Evolutionary conservation across 768 basidiomycete genomes (phyloP).

Genomic region (Boletus huronensis): DNA sequence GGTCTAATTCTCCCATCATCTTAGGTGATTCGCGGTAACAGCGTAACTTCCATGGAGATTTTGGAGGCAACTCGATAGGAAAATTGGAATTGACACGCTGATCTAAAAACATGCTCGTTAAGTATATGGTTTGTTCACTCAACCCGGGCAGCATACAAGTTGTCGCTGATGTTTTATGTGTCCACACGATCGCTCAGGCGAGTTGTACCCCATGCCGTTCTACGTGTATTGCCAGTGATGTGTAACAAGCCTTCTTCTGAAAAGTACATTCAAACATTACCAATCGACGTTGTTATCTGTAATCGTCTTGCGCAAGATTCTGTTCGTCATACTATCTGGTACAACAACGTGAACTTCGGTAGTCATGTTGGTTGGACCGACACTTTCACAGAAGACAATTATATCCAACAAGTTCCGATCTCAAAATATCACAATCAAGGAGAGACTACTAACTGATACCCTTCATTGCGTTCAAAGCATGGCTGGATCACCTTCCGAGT

Average conservation of each 20-base stretch:
- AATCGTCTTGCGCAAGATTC: not conserved
- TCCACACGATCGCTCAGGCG: constrained; percentile 8
- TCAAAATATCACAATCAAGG: not conserved
- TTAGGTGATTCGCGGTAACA: constrained; percentile 95
- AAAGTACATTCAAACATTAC: not conserved
- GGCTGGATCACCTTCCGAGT: not conserved
- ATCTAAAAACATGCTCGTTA: constrained; percentile 1
- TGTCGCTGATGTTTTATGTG: not conserved
- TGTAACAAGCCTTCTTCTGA: not conserved
- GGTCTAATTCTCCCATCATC: constrained; percentile 5
- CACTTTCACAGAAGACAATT: not conserved
- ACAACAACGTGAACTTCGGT: not conserved
- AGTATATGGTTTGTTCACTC: constrained; percentile 7
- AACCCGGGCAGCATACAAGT: not conserved
- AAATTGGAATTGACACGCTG: not conserved
- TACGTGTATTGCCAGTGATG: not conserved
- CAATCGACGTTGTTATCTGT: not conserved
- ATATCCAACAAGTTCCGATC: not conserved
- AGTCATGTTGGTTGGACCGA: not conserved
- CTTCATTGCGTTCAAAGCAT: not conserved
- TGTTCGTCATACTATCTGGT: not conserved
- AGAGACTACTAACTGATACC: not conserved
- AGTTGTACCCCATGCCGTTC: not conserved
- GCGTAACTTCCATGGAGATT: constrained; percentile 93
- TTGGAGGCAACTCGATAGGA: constrained; percentile 55